A percentile compares a stretch with the other conserved stretches of the same genome.
These are phyloP conservation scores for Aspergillus steynii DNA, from an alignment of 495 filamentous ascomycete species.

Conservation along the genomic window DNA sequence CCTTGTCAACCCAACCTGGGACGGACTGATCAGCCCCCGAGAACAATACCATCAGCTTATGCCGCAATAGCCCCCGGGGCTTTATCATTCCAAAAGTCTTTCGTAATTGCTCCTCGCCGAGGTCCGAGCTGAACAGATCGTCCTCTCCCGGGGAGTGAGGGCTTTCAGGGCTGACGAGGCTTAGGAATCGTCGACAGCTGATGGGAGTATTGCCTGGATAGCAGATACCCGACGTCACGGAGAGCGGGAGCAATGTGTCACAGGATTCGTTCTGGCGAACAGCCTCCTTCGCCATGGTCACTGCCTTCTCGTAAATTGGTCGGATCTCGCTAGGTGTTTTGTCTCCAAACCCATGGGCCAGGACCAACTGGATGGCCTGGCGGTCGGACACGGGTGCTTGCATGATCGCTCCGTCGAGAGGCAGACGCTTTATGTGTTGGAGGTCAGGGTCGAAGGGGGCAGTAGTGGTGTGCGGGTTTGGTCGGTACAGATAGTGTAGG, in stretches of 20 bases:
- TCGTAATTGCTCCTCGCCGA: slow-evolving; percentile 56
- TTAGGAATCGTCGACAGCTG: slow-evolving; percentile 63
- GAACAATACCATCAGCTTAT: slow-evolving; percentile 52
- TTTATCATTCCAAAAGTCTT: slow-evolving; percentile 64
- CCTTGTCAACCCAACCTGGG: slow-evolving; percentile 62
- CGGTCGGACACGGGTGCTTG: slow-evolving; percentile 81
- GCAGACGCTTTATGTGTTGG: slow-evolving; percentile 29
- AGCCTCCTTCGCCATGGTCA: slow-evolving; percentile 25
- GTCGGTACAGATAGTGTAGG: slow-evolving; percentile 64
- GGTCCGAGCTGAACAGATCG: slow-evolving; percentile 83
- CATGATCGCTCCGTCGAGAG: slow-evolving; percentile 76
- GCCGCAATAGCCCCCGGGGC: slow-evolving; percentile 51
- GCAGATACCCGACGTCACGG: slow-evolving; percentile 34
- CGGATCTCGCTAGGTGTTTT: slow-evolving; percentile 30
- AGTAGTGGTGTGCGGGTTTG: slow-evolving; percentile 32
- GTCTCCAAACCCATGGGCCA: slow-evolving; percentile 32
- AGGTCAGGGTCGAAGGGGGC: slow-evolving; percentile 34
- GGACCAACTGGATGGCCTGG: slow-evolving; percentile 57
- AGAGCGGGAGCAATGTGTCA: slow-evolving; percentile 38
- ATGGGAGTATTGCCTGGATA: slow-evolving; percentile 52
- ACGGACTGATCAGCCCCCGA: slow-evolving; percentile 73
- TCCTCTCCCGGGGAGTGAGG: slow-evolving; percentile 65
- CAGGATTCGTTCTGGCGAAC: slow-evolving; percentile 21
- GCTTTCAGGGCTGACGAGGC: slow-evolving; percentile 56
- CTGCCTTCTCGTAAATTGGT: slow-evolving; percentile 31